phyloP scores from a whole-genome alignment of 352 stramenopile species.

The Pythium aristosporum region DNA sequence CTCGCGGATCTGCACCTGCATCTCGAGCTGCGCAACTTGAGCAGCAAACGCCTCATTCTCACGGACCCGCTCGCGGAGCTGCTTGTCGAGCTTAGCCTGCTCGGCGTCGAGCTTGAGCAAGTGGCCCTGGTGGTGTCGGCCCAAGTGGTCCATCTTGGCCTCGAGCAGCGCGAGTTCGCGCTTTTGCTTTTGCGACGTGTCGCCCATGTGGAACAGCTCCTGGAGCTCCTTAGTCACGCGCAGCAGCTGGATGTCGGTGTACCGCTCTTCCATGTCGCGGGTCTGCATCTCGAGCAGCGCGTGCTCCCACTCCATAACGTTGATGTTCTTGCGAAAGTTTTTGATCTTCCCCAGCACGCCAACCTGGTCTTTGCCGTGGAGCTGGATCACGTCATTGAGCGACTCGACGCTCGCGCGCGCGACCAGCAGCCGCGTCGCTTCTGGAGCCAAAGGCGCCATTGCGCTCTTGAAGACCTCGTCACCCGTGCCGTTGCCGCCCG shows the following conservation, averaged over 20 bases:
- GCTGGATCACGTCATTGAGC: slow-evolving; percentile 86
- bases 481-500: slow-evolving; percentile 35
- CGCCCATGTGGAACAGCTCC: slow-evolving; percentile 85
- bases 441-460: slow-evolving; percentile 29
- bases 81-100: slow-evolving; percentile 46
- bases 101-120: slow-evolving; percentile 64
- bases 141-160: slow-evolving; percentile 65
- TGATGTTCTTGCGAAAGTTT: slow-evolving; percentile 94
- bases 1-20: slow-evolving; percentile 86
- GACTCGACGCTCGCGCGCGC: slow-evolving; percentile 73
- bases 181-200: slow-evolving; percentile 78
- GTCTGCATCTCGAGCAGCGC: slow-evolving; percentile 75
- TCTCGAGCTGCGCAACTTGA: slow-evolving; percentile 77
- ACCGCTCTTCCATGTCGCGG: slow-evolving; percentile 88
- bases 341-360: slow-evolving; percentile 86
- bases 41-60: slow-evolving; percentile 84
- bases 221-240: slow-evolving; percentile 93
- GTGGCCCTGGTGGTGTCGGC: slow-evolving; percentile 57
- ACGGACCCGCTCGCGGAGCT: slow-evolving; percentile 61
- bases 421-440: slow-evolving; percentile 52
- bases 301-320: slow-evolving; percentile 93
- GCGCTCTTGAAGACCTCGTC: slow-evolving; percentile 41
- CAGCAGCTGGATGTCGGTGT: slow-evolving; percentile 92
- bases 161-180: slow-evolving; percentile 72
- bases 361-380: slow-evolving; percentile 87